Evolutionary conservation across 805 yeast genomes (phyloP).

Genomic region (Saccharomycopsis schoenii): DNA sequence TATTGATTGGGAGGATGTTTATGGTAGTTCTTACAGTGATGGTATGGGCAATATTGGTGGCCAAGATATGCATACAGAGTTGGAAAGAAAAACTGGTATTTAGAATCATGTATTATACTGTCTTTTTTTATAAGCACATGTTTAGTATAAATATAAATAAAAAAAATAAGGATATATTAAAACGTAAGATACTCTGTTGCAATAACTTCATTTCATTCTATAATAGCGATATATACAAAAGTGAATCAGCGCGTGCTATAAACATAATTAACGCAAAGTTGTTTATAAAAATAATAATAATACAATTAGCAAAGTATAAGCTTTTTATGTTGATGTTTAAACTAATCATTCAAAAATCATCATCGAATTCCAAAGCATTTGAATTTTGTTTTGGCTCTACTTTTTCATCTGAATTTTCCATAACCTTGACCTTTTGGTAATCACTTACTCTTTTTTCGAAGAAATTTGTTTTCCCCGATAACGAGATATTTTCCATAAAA

Average conservation of each 20-base stretch:
- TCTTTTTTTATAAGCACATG: neutral
- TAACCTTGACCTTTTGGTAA: conserved; percentile 98
- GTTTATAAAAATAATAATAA: neutral
- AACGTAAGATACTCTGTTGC: neutral
- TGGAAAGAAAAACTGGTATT: conserved; percentile 56
- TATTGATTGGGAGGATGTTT: conserved; percentile 92
- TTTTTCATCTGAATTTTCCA: conserved; percentile 47
- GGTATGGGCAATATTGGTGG: conserved; percentile 30
- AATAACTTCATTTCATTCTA: no score
- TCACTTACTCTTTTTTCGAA: conserved; percentile 98
- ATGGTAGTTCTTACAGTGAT: conserved; percentile 27
- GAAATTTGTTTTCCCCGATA: conserved; percentile 98
- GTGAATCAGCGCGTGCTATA: neutral
- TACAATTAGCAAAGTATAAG: neutral
- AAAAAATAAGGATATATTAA: neutral
- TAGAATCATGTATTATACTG: conserved; percentile 21
- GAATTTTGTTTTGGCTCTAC: neutral
- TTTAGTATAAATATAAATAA: neutral
- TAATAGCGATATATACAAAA: neutral
- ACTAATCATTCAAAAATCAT: conserved; percentile 5
- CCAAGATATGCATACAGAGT: conserved; percentile 54
- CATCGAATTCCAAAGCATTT: conserved; percentile 9
- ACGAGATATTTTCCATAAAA: conserved; percentile 96
- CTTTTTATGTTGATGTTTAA: no score
- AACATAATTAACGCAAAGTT: neutral